These are phyloP conservation scores for Ocimum tenuiflorum DNA, from an alignment of 257 asterid species.

Conservation along the genomic window DNA sequence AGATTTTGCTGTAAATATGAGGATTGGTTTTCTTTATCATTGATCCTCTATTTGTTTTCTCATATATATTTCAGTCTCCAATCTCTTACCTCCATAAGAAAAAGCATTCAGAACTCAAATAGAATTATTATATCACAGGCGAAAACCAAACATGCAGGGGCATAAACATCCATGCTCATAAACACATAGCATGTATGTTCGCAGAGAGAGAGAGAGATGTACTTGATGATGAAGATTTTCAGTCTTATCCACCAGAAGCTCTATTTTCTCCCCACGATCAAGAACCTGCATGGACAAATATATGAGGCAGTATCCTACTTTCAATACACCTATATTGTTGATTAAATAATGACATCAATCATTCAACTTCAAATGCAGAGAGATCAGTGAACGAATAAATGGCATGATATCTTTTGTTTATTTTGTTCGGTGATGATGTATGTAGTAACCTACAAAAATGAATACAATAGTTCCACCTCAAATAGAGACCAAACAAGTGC, in stretches of 20 bases:
- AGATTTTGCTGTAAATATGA: too few relatives aligned
- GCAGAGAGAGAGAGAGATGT: neutral
- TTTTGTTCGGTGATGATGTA: too few relatives aligned
- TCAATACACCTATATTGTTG: neutral
- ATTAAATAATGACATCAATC: neutral
- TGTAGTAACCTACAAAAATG: neutral
- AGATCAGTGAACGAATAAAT: neutral
- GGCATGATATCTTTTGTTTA: too few relatives aligned
- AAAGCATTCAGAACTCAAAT: neutral
- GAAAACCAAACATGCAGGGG: neutral
- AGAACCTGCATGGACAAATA: slow-evolving; percentile 50
- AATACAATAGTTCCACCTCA: neutral
- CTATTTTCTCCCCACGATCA: slow-evolving; percentile 92
- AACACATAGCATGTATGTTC: neutral
- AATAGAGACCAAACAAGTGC: neutral
- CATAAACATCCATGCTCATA: neutral
- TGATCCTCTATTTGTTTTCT: too few relatives aligned
- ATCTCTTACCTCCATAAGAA: too few relatives aligned
- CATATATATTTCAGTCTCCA: too few relatives aligned
- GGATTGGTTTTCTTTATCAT: too few relatives aligned
- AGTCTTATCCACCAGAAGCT: slow-evolving; percentile 85
- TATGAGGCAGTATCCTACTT: neutral
- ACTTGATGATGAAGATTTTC: slow-evolving; percentile 88
- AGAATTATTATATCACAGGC: neutral
- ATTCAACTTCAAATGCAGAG: neutral